A percentile compares a stretch with the other conserved stretches of the same genome.
Conservation (phyloP, 2,329 filamentous ascomycete species). For the Colletotrichum karsti region DNA sequence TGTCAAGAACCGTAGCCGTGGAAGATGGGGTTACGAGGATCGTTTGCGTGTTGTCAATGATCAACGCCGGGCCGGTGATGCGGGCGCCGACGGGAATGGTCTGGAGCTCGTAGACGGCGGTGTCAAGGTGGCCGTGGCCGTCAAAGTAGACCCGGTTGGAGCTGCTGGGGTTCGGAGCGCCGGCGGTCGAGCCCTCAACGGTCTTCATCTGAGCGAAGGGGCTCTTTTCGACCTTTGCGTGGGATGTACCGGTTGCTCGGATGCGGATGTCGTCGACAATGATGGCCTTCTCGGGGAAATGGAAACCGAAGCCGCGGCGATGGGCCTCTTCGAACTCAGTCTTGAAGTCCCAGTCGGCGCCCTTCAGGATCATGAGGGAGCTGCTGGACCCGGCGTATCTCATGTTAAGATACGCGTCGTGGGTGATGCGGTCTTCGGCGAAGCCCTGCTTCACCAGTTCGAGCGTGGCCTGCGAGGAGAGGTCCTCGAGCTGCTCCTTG, state of each 20-base stretch:
- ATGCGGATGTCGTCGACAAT: slow-evolving; percentile 31
- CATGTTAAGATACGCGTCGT: slow-evolving; percentile 51
- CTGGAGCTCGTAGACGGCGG: slow-evolving; percentile 18
- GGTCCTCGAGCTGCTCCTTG: slow-evolving; percentile 37
- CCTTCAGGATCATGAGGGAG: slow-evolving; percentile 44
- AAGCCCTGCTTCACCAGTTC: slow-evolving; percentile 39
- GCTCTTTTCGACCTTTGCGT: slow-evolving; percentile 27
- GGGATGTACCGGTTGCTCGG: slow-evolving; percentile 26
- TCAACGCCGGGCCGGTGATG: slow-evolving; percentile 71
- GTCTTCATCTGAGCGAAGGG: slow-evolving; percentile 26
- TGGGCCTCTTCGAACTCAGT: slow-evolving; percentile 76
- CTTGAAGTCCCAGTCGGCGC: slow-evolving; percentile 56
- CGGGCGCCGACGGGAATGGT: slow-evolving; percentile 17
- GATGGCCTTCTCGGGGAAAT: slow-evolving; percentile 44
- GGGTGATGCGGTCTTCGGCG: slow-evolving; percentile 45
- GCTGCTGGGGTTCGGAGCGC: slow-evolving; percentile 77
- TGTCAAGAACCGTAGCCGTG: slow-evolving; percentile 42
- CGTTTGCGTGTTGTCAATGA: slow-evolving; percentile 78
- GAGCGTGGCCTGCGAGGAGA: slow-evolving; percentile 40
- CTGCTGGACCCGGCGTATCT: slow-evolving; percentile 53
- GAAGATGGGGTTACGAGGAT: slow-evolving; percentile 69
- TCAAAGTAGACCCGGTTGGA: slow-evolving; percentile 43
- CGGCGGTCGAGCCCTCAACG: background rate
- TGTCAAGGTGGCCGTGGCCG: slow-evolving; percentile 19
- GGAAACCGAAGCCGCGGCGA: slow-evolving; percentile 78